Evolutionary conservation across 768 basidiomycete genomes (phyloP).

Genomic region (Tephrocybe sp.): DNA sequence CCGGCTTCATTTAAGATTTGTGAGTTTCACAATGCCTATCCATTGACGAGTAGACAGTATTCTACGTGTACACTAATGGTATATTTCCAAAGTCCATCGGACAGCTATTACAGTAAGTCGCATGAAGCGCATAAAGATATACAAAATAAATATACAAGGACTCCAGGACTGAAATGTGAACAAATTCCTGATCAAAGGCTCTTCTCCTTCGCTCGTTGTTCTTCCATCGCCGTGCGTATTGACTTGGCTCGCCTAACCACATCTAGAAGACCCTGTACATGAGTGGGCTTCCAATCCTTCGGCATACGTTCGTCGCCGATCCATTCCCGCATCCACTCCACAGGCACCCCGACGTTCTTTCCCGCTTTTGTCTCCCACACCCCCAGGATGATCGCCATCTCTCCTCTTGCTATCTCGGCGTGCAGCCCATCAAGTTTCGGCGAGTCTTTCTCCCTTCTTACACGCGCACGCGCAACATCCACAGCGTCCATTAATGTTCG

Average conservation of each 20-base stretch:
- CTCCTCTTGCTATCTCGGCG: constrained; percentile 62
- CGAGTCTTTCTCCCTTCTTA: constrained; percentile 48
- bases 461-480: constrained; percentile 48
- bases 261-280: constrained; percentile 32
- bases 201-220: background rate
- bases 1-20: no score
- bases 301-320: constrained; percentile 51
- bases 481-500: constrained; percentile 32
- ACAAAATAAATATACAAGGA: background rate
- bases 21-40: no score
- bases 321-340: constrained; percentile 49
- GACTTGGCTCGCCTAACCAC: constrained; percentile 30
- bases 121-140: no score
- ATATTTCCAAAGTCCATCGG: no score
- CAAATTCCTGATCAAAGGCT: background rate
- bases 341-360: constrained; percentile 38
- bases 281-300: constrained; percentile 38
- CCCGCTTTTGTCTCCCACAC: constrained; percentile 45
- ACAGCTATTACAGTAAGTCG: no score
- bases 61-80: no score
- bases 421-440: constrained; percentile 42
- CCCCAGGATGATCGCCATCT: constrained; percentile 64
- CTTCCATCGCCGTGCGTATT: constrained; percentile 28
- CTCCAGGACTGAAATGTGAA: no score
- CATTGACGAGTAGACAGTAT: no score